Evolutionary conservation across 2,329 filamentous ascomycete genomes (phyloP), one percentile per base, ranked within the genome.

Genomic region (Boeremia lycopersici): DNA sequence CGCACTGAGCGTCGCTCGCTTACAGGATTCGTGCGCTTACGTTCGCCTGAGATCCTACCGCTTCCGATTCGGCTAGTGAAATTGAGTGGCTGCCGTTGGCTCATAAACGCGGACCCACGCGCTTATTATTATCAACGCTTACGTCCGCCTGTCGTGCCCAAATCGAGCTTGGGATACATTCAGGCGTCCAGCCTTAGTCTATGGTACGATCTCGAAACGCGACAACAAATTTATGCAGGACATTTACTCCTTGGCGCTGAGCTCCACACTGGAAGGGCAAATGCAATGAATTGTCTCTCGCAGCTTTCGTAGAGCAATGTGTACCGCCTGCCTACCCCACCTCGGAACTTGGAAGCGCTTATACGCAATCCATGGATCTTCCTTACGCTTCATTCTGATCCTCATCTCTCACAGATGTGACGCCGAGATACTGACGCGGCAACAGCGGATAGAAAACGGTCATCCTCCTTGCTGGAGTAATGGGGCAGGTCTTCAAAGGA

Each of bases 81-180:
- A 56, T 56, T 59, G 46, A 50, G 35, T 47, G 41, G 53, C 43
- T 50, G 42, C 46, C 43, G 49, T 60, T 54, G 47, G 51, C 39
- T 45, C 41, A 42, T 59, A 62, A 57, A 60, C 61, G 62, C 61
- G 62, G 62, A 63, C 52, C 52, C 55, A 58, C 56, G 59, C 61
- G 61, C 57, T 60, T 59, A 53, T 57, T 57, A 48, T 53, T 50
- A 34, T 38, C 46, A 55, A 50, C 52, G 46, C 30, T 38, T 29
- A 30, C 13, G 44, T 39, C 39, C 46, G 46, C 45, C 30, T 41
- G 25, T 26, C 33, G 41, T 41, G 41, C 23, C 52, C 23, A 28
- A 45, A 44, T 41, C 25, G 15, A 36, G 51, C 19, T 29, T 44
- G 51, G 38, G 26, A 23, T 8, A 23, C 12, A 40, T 12, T 34